Percentiles rank a stretch among this genome's conserved stretches.
phyloP scores from a whole-genome alignment of 1,284 basidiomycete species.

The Cutaneotrichosporon mucoides region DNA sequence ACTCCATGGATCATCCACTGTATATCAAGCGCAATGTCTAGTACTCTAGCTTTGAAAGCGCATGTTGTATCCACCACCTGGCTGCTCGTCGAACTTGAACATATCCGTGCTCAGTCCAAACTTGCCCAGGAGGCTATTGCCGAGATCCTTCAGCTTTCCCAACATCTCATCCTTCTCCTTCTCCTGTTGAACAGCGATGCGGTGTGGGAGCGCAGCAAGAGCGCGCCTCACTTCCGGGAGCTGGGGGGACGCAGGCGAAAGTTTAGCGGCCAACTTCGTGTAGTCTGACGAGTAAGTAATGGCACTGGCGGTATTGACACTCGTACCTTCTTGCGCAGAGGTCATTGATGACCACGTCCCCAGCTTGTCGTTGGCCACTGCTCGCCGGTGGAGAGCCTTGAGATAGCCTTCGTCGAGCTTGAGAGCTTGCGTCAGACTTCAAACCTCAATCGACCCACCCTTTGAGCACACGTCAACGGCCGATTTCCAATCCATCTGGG shows the following conservation, averaged over 20 bases:
- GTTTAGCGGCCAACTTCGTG: conserved; percentile 60
- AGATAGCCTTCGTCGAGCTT: conserved; percentile 75
- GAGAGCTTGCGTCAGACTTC: conserved; percentile 59
- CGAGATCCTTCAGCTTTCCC: conserved; percentile 84
- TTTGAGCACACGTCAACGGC: conserved; percentile 49
- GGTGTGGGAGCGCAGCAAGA: conserved; percentile 59
- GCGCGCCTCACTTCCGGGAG: conserved; percentile 54
- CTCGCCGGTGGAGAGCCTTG: conserved; percentile 84
- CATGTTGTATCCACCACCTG: conserved; percentile 89
- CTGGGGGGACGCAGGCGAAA: conserved; percentile 60
- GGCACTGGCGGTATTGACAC: background rate
- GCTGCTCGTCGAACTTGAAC: conserved; percentile 90
- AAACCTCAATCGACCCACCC: conserved; percentile 18
- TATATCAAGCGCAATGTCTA: background rate
- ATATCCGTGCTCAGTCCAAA: conserved; percentile 87
- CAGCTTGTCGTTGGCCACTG: conserved; percentile 73
- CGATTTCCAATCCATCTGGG: conserved; percentile 52
- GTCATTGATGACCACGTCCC: conserved; percentile 76
- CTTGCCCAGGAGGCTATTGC: conserved; percentile 83
- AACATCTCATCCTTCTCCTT: conserved; percentile 89
- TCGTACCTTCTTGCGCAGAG: conserved; percentile 74
- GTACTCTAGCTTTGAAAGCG: conserved; percentile 59
- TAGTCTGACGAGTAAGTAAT: conserved; percentile 60
- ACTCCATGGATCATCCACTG: background rate
- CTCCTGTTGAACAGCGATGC: conserved; percentile 66